A percentile compares a stretch with the other conserved stretches of the same genome.
phyloP scores from a whole-genome alignment of 2,329 filamentous ascomycete species.

The Cladosporium cucumerinum region DNA sequence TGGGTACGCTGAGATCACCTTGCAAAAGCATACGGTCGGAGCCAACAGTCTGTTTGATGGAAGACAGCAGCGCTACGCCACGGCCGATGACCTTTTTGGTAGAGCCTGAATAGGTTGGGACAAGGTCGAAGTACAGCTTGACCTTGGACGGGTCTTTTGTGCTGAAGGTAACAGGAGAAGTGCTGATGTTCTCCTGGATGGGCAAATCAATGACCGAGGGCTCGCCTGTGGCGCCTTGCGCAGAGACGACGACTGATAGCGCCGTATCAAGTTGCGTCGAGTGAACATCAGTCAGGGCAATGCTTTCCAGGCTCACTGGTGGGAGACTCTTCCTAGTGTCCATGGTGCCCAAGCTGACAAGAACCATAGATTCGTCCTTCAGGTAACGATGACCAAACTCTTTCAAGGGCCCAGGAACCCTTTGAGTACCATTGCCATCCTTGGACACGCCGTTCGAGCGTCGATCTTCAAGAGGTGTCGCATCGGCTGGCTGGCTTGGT shows the following conservation, averaged over 20 bases:
- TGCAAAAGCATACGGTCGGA: conserved; percentile 86
- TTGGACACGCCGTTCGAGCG: conserved; percentile 39
- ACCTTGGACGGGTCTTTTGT: conserved; percentile 74
- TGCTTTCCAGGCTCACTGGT: conserved; percentile 81
- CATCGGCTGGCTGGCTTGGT: conserved; percentile 25
- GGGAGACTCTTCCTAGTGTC: conserved; percentile 79
- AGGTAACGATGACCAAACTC: conserved; percentile 95
- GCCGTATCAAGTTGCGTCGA: conserved; percentile 92
- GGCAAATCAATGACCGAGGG: conserved; percentile 87
- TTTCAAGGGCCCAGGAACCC: conserved; percentile 74
- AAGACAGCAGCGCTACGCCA: conserved; percentile 82
- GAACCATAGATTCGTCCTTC: conserved; percentile 79
- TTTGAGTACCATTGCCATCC: conserved; percentile 34
- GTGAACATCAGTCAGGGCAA: conserved; percentile 83
- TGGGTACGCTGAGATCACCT: conserved; percentile 87
- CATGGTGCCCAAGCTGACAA: conserved; percentile 93
- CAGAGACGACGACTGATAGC: conserved; percentile 84
- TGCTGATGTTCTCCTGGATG: conserved; percentile 88
- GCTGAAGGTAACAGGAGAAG: conserved; percentile 88
- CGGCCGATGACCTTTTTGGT: conserved; percentile 81
- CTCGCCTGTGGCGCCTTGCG: conserved; percentile 79
- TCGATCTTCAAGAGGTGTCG: conserved; percentile 43
- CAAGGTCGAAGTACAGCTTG: conserved; percentile 88
- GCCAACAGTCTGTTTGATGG: conserved; percentile 77
- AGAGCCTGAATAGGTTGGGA: conserved; percentile 86